Evolutionary conservation across 2,329 filamentous ascomycete species (phyloP), one percentile per base, ranked within the genome.

Genomic region (Fusarium virguliforme): DNA sequence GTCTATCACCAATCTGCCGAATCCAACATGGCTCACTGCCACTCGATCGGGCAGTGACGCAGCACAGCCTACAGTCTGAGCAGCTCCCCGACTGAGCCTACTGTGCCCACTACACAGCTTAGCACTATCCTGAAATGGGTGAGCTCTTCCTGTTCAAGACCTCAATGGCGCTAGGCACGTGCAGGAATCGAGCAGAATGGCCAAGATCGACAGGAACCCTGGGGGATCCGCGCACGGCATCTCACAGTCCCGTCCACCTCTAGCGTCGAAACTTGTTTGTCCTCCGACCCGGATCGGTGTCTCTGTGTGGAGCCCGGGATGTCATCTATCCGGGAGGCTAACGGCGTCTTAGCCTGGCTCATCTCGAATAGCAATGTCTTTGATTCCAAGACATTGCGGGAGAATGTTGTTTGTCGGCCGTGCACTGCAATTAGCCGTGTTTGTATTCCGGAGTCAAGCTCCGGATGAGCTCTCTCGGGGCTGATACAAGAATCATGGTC

Each of bases 201-300:
- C 8, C 15, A 12, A 9, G 68, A 69, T 71, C 65, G 43, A 28
- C 69, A 71, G 69, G 69, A n/a, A 64, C 57, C 55, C n/a, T 15
- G 30, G 34, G 18, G 37, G 51, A 57, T 62, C 51, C 6, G 22
- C 48, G 48, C 60, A 54, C 68, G 69, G 69, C 8, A 70, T 26
- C 43, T 58, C n/a, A 26, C 4, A 8, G 10, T 63, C 4, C 69
- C 68, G 68, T 48, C 6, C 3, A 15, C 26, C 15, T 43, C 54
- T 71, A 72, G 68, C 24, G 54, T 6, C 15, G 22, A 2, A 6
- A 70, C 64, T 72, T 43, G 57, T 30, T 58, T 46, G 26, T 40
- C 9, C 40, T 48, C 38, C 32, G 18, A 28, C 22, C 15, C 32
- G 43, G 22, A 35, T 50, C 8, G 37, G 32, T 30, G 3, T 62